These are phyloP conservation scores for Vigna reflexopilosa DNA, from an alignment of 306 rosid genomes.

Conservation along the genomic window DNA sequence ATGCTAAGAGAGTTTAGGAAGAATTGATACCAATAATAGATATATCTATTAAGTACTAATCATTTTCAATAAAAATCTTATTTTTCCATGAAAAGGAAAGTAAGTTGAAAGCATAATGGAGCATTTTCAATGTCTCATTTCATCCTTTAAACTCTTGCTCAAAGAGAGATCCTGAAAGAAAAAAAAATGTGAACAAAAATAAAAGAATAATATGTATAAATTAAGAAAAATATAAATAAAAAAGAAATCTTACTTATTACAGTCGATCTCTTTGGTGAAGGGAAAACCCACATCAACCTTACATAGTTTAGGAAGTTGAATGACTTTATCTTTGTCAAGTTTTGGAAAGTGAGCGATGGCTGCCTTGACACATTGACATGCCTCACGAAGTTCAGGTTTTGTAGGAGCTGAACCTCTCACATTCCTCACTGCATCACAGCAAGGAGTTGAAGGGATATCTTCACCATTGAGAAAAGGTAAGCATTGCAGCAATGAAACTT, in stretches of 20 bases:
- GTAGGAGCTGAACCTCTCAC: conserved; percentile 28
- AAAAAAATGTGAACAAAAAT: background rate
- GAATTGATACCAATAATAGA: too few species aligned
- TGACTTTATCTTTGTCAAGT: background rate
- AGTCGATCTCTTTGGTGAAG: conserved; percentile 31
- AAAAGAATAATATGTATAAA: background rate
- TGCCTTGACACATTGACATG: conserved; percentile 47
- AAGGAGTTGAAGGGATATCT: background rate
- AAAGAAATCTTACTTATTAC: conserved; percentile 16
- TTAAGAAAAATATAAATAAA: background rate
- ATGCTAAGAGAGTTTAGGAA: too few species aligned
- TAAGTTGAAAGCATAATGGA: too few species aligned
- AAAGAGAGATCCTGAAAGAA: background rate
- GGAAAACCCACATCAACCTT: conserved; percentile 9
- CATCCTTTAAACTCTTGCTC: background rate
- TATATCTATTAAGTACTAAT: too few species aligned
- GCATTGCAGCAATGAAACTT: background rate
- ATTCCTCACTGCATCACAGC: conserved; percentile 24
- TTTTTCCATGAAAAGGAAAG: too few species aligned
- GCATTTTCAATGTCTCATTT: too few species aligned
- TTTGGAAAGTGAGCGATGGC: background rate
- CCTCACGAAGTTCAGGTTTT: background rate
- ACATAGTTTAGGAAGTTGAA: conserved; percentile 40
- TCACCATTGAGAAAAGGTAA: conserved; percentile 19
- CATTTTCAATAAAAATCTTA: too few species aligned